Base-by-base conservation (phyloP, 257 asterid species). In the Ballota nigra region DNA sequence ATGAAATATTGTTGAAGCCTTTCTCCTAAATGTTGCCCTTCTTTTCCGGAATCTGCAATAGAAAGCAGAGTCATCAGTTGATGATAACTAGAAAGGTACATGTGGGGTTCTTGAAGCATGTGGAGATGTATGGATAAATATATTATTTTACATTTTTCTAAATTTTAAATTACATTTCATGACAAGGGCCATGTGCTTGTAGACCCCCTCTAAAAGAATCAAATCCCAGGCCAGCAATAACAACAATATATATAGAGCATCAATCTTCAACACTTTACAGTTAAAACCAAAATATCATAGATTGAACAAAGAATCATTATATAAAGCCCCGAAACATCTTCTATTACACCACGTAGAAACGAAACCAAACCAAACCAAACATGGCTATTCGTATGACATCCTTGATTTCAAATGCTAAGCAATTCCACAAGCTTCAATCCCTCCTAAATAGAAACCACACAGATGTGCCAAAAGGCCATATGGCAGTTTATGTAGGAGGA, bases 381-480 rank as follows among this genome's bases (percentile, higher is more conserved):
- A 80, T 80, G 90, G 90, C 83, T 47, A 83, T 85, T 70, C 85
- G 77, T n/a, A 67, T 79, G 53, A 38, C 61, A 38, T 66, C 85
- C 0, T 45, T 81, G 79, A 70, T 81, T 59, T 75, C 87, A 8
- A 70, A 79, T 56, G 77, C 80, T 3, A 83, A 60, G 77, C 81
- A 83, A 40, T 75, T 85, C 57, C 8, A 76, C 78, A 81, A 72
- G 79, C 78, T 83, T 43, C 87, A 83, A 33, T 80, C 86, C 19
- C 47, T 76, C 61, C 73, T 70, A 69, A 59, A 45, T 2, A 79
- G 52, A 71, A 77, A 77, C 29, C 72, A 75, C 23, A 13, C 60
- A 16, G 82, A 78, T 56, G 85, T 80, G 40, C 88, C 87, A 2
- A 83, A 80, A 77, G 88, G 83, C 16, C 85, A 80, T 61, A 70